Evolutionary conservation across 495 filamentous ascomycete species (phyloP), one percentile per base, ranked within the genome.

Genomic region (Aspergillus mulundensis): DNA sequence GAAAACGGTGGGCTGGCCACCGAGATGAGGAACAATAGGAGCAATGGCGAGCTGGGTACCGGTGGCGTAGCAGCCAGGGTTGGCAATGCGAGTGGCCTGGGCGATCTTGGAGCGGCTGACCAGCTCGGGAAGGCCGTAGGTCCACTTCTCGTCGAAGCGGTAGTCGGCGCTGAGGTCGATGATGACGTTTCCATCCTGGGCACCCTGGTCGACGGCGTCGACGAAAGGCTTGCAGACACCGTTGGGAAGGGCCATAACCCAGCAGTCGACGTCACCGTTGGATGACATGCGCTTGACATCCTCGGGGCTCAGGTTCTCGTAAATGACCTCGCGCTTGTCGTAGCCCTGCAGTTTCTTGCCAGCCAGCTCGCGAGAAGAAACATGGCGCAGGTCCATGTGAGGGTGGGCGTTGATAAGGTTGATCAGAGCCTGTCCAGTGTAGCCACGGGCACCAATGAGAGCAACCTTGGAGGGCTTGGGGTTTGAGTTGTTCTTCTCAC

Each of bases 181-280:
- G 61, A 98, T 90, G 30, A 97, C 77, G 60, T 87, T 90, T 61
- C 87, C 86, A 56, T 84, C 79, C 56, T 81, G 77, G 49, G 83
- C 81, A 34, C 81, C 84, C 69, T 88, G 83, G 64, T 93, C 82
- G 44, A 98, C 83, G 24, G 94, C 93, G 59, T 97, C 91, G 14
- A 97, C 90, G 64, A 88, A 98, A 2, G 94, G 94, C 75, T 93
- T 90, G 81, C 91, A 96, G 54, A 98, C 91, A 47, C 94, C 94
- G 64, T 98, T 98, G 12, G 94, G 94, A 24, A 98, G 81, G 36
- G 94, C 94, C 91, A 97, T 95, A 32, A 98, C 90, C 91, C 91
- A 97, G 75, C 91, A 95, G 77, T 98, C 94, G 51, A 98, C 89
- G 50, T 94, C 87, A n/a, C 88, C 88, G 41, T 87, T 86, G 66